These are phyloP conservation scores for Chalciporus chontae DNA, from an alignment of 768 basidiomycete species.

Conservation along the genomic window DNA sequence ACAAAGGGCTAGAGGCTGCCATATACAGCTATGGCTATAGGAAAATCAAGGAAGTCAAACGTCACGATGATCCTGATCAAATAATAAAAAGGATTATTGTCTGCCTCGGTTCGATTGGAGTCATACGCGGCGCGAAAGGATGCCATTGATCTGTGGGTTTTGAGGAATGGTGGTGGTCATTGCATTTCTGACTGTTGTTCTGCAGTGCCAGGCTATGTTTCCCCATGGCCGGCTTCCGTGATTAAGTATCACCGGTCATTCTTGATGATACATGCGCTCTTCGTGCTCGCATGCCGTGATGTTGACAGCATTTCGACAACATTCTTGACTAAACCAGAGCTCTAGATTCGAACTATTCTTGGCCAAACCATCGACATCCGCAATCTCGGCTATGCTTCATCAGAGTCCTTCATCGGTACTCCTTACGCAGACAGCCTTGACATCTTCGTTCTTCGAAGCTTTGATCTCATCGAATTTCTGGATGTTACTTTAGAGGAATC, in stretches of 20 bases:
- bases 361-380: neutral
- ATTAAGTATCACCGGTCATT: conserved; percentile 5
- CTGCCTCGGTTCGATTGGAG: neutral
- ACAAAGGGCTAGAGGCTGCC: too few relatives aligned
- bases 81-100: neutral
- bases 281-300: conserved; percentile 2
- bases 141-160: neutral
- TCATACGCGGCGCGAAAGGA: neutral
- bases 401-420: neutral
- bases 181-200: neutral
- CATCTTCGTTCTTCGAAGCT: neutral
- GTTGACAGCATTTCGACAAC: neutral
- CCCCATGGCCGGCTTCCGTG: conserved; percentile 3
- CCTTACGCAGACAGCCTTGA: neutral
- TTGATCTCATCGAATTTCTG: too few relatives aligned
- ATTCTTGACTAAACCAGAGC: conserved; percentile 1
- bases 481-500: too few relatives aligned
- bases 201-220: neutral
- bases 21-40: neutral
- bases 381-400: conserved; percentile 1
- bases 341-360: neutral
- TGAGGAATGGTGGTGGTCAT: neutral
- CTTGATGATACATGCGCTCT: conserved; percentile 12
- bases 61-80: neutral
- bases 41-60: neutral